A percentile compares a stretch with the other conserved stretches of the same genome.
phyloP scores from a whole-genome alignment of 768 basidiomycete genomes.

The Neoboletus brunneissimus region DNA sequence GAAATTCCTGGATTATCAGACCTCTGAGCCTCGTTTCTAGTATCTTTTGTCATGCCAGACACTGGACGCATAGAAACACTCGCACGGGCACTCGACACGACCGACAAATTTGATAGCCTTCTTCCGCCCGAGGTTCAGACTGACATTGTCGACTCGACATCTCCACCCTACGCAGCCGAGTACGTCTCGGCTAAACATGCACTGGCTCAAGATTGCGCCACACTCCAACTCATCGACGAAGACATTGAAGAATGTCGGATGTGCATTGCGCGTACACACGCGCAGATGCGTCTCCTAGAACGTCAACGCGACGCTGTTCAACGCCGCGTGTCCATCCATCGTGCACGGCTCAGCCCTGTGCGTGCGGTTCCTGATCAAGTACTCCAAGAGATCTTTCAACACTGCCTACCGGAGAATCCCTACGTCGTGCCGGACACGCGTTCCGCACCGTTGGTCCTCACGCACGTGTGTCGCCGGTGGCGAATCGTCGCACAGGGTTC shows the following conservation, averaged over 20 bases:
- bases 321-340: conserved; percentile 19
- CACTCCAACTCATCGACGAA: conserved; percentile 14
- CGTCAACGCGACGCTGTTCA: conserved; percentile 16
- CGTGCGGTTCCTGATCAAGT: conserved; percentile 32
- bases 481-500: conserved; percentile 27
- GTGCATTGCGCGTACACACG: conserved; percentile 12
- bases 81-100: neutral
- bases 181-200: conserved; percentile 17
- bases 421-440: conserved; percentile 22
- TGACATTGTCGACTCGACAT: conserved; percentile 23
- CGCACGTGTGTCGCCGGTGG: conserved; percentile 35
- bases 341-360: conserved; percentile 29
- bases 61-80: neutral
- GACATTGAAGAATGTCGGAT: conserved; percentile 19
- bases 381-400: conserved; percentile 31
- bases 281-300: conserved; percentile 20
- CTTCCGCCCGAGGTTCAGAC: conserved; percentile 1
- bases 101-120: neutral
- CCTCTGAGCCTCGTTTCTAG: conserved; percentile 1
- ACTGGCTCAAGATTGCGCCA: conserved; percentile 15
- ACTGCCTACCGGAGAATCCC: conserved; percentile 22
- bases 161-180: conserved; percentile 18
- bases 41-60: conserved; percentile 1
- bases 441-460: conserved; percentile 32
- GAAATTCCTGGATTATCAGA: neutral